phyloP scores from a whole-genome alignment of 2,329 filamentous ascomycete genomes.

The Dothistroma pini region DNA sequence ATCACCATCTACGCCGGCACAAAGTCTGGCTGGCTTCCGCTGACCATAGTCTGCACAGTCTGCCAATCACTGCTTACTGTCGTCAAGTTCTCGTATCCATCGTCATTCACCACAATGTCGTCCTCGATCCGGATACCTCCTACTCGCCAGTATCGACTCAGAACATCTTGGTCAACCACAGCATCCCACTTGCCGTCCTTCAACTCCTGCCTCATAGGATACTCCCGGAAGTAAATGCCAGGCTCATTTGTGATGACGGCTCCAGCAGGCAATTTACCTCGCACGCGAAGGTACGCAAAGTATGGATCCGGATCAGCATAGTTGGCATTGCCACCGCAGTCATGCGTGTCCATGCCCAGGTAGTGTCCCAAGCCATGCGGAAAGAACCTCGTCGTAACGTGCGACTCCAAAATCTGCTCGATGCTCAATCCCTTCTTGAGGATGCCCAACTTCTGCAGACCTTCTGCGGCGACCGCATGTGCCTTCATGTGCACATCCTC shows the following conservation, averaged over 20 bases:
- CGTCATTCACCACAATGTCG: slow-evolving; percentile 73
- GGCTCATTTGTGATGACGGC: slow-evolving; percentile 94
- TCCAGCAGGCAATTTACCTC: slow-evolving; percentile 48
- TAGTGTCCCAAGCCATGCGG: slow-evolving; percentile 52
- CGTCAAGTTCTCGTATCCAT: slow-evolving; percentile 82
- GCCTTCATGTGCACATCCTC: slow-evolving; percentile 77
- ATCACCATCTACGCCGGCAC: neutral
- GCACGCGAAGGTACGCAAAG: slow-evolving; percentile 81
- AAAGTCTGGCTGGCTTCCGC: slow-evolving; percentile 1
- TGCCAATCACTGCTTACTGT: slow-evolving; percentile 61
- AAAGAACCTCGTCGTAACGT: slow-evolving; percentile 49
- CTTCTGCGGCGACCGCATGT: slow-evolving; percentile 77
- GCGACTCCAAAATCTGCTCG: slow-evolving; percentile 43
- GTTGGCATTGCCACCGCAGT: slow-evolving; percentile 48
- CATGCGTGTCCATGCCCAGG: slow-evolving; percentile 52
- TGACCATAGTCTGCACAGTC: slow-evolving; percentile 26
- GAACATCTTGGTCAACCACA: slow-evolving; percentile 62
- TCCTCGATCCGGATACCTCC: slow-evolving; percentile 92
- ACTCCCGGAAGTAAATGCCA: slow-evolving; percentile 74
- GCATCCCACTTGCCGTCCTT: slow-evolving; percentile 57
- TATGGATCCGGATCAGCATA: slow-evolving; percentile 69
- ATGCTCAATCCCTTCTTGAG: slow-evolving; percentile 43
- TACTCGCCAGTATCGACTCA: slow-evolving; percentile 69
- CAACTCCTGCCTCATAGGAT: slow-evolving; percentile 68
- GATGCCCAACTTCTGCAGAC: slow-evolving; percentile 71